Percentiles rank a stretch among this genome's conserved stretches.
These are phyloP conservation scores for Paramecium sonneborni DNA, from an alignment of 73 alveolate genomes.

Conservation along the genomic window DNA sequence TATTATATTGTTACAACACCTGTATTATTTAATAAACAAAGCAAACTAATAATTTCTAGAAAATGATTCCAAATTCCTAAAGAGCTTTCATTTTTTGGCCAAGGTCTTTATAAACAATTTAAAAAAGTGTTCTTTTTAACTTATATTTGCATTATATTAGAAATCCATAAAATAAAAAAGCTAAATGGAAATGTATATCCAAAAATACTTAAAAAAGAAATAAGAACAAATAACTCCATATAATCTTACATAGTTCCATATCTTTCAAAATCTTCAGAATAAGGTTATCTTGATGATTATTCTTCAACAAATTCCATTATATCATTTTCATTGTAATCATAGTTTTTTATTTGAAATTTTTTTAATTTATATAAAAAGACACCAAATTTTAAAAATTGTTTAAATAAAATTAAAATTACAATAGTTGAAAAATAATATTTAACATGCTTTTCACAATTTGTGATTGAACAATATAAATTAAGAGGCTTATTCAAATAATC, in stretches of 20 bases:
- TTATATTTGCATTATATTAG: background rate
- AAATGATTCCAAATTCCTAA: conserved; percentile 1
- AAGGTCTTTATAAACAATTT: background rate
- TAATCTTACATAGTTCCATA: conserved; percentile 6
- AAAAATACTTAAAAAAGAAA: background rate
- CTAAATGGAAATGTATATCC: conserved; percentile 31
- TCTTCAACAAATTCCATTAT: background rate
- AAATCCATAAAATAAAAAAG: background rate
- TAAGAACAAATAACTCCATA: background rate
- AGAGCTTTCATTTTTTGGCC: conserved; percentile 41
- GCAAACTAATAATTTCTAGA: background rate
- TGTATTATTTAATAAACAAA: background rate
- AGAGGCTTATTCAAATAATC: background rate
- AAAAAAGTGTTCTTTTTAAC: background rate
- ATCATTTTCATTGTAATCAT: background rate
- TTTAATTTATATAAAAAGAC: background rate
- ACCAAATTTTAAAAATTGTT: background rate
- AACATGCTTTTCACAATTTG: conserved; percentile 11
- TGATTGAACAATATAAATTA: background rate
- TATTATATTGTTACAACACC: background rate
- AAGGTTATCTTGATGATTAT: background rate
- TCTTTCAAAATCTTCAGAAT: background rate
- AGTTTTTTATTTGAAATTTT: background rate
- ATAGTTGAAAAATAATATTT: conserved; percentile 33
- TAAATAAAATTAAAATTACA: background rate